Percentiles rank a stretch among this genome's conserved stretches.
Conservation (phyloP, 345 rosid genomes). For the Toxicodendron radicans region DNA sequence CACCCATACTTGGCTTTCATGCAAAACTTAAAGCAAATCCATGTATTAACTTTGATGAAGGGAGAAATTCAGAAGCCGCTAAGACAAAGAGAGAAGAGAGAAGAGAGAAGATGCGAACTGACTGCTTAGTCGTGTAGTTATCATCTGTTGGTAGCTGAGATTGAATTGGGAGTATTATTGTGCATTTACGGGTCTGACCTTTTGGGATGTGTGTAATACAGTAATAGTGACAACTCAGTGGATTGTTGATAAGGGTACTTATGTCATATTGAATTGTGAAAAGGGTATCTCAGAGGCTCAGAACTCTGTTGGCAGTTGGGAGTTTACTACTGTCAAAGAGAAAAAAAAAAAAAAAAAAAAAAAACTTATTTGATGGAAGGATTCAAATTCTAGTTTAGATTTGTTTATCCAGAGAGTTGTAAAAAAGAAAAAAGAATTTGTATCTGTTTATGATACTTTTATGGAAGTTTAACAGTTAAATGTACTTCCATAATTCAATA, state of each 20-base stretch:
- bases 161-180: slow-evolving; percentile 2
- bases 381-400: neutral
- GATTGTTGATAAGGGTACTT: slow-evolving; percentile 12
- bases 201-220: slow-evolving; percentile 18
- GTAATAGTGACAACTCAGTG: slow-evolving; percentile 18
- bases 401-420: neutral
- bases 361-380: too few relatives aligned
- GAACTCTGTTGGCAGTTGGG: neutral
- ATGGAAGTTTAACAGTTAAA: neutral
- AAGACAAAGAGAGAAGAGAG: neutral
- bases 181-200: slow-evolving; percentile 27
- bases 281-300: neutral
- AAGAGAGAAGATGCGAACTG: slow-evolving; percentile 16
- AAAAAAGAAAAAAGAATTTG: too few relatives aligned
- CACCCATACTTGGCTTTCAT: slow-evolving; percentile 29
- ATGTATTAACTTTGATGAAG: slow-evolving; percentile 19
- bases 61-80: neutral
- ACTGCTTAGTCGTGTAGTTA: neutral
- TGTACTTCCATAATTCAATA: neutral
- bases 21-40: slow-evolving; percentile 35
- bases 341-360: neutral
- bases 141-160: slow-evolving; percentile 22
- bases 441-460: too few relatives aligned
- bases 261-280: slow-evolving; percentile 8
- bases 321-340: slow-evolving; percentile 3